phyloP scores from a whole-genome alignment of 768 basidiomycete species.

The Boletus coccyginus region DNA sequence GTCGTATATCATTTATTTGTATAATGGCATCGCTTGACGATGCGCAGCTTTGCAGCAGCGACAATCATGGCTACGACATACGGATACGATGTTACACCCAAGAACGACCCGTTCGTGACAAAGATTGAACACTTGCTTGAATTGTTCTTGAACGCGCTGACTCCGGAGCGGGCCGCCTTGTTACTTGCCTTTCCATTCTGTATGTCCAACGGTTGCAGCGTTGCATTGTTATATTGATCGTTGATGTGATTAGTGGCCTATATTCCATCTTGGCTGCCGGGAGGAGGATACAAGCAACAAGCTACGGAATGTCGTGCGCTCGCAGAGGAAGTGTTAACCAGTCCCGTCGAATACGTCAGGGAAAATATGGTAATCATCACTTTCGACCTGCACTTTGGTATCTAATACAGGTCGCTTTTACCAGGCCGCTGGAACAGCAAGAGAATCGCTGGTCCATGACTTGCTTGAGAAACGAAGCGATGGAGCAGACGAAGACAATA shows the following conservation, averaged over 20 bases:
- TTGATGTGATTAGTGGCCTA: slow-evolving; percentile 15
- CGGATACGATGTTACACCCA: slow-evolving; percentile 24
- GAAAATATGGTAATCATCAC: slow-evolving; percentile 19
- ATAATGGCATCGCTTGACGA: not conserved
- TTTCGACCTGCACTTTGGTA: not conserved
- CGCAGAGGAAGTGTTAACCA: slow-evolving; percentile 21
- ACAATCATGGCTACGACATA: slow-evolving; percentile 25
- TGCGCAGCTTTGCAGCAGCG: slow-evolving; percentile 19
- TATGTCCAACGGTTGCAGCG: slow-evolving; percentile 6
- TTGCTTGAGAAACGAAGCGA: slow-evolving; percentile 6
- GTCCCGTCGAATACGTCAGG: slow-evolving; percentile 21
- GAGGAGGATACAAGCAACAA: slow-evolving; percentile 23
- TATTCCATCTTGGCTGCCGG: slow-evolving; percentile 35
- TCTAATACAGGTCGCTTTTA: not conserved
- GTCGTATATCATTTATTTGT: slow-evolving; percentile 9
- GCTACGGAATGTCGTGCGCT: slow-evolving; percentile 19
- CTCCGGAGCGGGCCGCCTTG: slow-evolving; percentile 23
- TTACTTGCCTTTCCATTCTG: slow-evolving; percentile 25
- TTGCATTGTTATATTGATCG: not conserved
- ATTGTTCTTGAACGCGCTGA: slow-evolving; percentile 12
- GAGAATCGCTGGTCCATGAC: slow-evolving; percentile 20
- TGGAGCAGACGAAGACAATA: slow-evolving; percentile 1
- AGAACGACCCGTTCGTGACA: slow-evolving; percentile 27
- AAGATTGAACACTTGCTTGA: slow-evolving; percentile 9
- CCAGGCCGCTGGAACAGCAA: slow-evolving; percentile 21